Conservation (phyloP, 169 alveolate species). For the Eimeria tenella region DNA sequence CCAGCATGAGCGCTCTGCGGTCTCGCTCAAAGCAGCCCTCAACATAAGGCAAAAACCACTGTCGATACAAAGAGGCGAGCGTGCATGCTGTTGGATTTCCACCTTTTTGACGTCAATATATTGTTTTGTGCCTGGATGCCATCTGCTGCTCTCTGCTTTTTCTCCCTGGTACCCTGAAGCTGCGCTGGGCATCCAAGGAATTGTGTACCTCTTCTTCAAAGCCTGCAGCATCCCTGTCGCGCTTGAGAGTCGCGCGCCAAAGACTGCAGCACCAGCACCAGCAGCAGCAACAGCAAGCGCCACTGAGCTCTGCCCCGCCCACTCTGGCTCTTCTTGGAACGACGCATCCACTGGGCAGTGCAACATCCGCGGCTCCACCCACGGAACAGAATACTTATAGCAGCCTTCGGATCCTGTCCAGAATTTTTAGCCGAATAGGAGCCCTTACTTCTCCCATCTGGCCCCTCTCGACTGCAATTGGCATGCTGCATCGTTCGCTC, state of each 20-base stretch:
- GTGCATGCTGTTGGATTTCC: neutral
- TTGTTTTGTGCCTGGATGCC: neutral
- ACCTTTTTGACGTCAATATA: neutral
- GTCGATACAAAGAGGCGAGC: neutral
- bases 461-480: neutral
- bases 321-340: neutral
- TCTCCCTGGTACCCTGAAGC: conserved; percentile 14
- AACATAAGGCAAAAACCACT: neutral
- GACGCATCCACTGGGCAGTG: neutral
- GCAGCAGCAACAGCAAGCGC: conserved; percentile 44
- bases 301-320: conserved; percentile 40
- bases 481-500: neutral
- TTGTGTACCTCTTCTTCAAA: conserved; percentile 76
- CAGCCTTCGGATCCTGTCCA: neutral
- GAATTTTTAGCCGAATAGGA: neutral
- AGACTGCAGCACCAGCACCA: conserved; percentile 74
- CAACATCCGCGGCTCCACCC: conserved; percentile 26
- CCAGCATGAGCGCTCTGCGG: conserved; percentile 49
- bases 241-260: conserved; percentile 75
- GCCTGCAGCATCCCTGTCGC: conserved; percentile 75
- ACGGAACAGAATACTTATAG: neutral
- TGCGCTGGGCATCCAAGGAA: conserved; percentile 33
- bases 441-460: neutral
- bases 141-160: conserved; percentile 24
- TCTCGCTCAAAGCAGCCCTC: conserved; percentile 56